These are phyloP conservation scores for Penicillium sp. DNA, from an alignment of 2,329 filamentous ascomycete species.

Conservation along the genomic window DNA sequence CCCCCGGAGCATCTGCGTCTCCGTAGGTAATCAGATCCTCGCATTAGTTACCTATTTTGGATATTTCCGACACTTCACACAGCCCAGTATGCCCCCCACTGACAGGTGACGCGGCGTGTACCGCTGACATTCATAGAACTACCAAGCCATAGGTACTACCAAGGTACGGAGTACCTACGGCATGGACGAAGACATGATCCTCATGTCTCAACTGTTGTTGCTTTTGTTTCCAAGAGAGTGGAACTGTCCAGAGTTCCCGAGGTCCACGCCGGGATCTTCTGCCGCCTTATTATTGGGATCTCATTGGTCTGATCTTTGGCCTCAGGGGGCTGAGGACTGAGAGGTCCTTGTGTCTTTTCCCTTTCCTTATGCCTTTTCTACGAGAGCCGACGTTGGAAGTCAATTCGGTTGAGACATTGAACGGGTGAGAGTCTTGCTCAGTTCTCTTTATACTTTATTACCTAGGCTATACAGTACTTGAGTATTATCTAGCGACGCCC, in stretches of 20 bases:
- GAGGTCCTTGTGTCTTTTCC: background rate
- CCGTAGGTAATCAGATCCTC: conserved; percentile 14
- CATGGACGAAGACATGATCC: background rate
- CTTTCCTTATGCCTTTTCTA: background rate
- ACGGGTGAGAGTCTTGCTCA: background rate
- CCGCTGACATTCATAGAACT: background rate
- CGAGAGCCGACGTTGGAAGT: background rate
- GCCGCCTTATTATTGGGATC: background rate
- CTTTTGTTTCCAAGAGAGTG: background rate
- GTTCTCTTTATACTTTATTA: background rate
- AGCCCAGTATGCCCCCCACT: background rate
- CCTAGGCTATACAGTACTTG: background rate
- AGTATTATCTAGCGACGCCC: background rate
- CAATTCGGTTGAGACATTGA: background rate
- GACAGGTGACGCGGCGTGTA: conserved; percentile 5
- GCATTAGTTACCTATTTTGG: conserved; percentile 6
- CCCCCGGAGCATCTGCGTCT: conserved; percentile 5
- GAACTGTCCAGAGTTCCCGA: conserved; percentile 6
- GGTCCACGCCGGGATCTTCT: conserved; percentile 10
- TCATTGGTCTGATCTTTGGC: conserved; percentile 15
- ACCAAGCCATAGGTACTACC: too few species aligned
- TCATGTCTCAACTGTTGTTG: background rate
- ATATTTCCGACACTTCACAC: conserved; percentile 9
- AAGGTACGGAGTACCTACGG: background rate
- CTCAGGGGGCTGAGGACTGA: conserved; percentile 6